Evolutionary conservation across 352 stramenopile genomes (phyloP), one percentile per base, ranked within the genome.

Genomic region (Phytophthora vignae): DNA sequence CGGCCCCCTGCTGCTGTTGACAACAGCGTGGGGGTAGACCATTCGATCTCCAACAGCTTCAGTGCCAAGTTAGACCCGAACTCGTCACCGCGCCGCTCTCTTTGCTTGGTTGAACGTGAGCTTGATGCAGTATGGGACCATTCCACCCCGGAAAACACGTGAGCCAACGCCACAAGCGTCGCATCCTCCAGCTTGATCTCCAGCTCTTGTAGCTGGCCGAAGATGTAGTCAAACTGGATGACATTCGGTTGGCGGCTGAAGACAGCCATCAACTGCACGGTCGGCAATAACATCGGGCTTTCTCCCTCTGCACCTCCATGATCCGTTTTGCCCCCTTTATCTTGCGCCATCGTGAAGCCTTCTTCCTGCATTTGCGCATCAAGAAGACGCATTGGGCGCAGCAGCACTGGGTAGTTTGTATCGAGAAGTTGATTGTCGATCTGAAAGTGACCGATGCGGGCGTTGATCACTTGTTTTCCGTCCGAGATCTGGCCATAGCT

Each of bases 191-290:
- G 48, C 38, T 96, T 96, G 46, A 96, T 91, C 66, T 94, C 87
- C n/a, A 96, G 70, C 56, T 96, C 89, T 67, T 96, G 89, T 19
- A 96, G 77, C 55, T 96, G 89, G 4, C 83, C 87, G 66, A 96
- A 96, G 48, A 96, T 94, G 73, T 96, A 96, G 56, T 96, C 87
- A 40, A 96, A 93, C 54, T 94, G 84, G 19, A 94, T 74, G 38
- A 96, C 75, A 17, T 84, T 88, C 0, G 82, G 71, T 40, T 90
- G 83, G 19, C 78, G 77, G 40, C 75, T 79, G 57, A 92, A 91
- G 3, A 96, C 89, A 19, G 81, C 79, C 89, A 94, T 96, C 4
- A 94, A 68, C 60, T 96, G 89, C 55, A 96, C 77, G 9, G 89
- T 95, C 12, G 89, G 89, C 15, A 96, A 64, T 8, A 94, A 61